Conservation (phyloP, 805 yeast genomes). For the Saccharomycopsis sp. region DNA sequence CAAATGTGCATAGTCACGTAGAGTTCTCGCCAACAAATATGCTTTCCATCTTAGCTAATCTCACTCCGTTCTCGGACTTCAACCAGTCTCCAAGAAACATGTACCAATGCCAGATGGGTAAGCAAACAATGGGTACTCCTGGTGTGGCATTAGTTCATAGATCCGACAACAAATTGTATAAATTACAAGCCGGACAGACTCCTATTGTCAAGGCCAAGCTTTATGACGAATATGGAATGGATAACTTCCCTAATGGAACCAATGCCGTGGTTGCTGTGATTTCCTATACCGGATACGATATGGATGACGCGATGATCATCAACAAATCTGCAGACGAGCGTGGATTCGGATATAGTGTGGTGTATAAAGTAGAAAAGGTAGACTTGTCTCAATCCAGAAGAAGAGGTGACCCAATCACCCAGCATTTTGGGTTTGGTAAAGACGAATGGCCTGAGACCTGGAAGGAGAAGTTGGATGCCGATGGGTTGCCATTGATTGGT, state of each 20-base stretch:
- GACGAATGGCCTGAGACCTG: conserved; percentile 91
- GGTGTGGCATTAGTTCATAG: conserved; percentile 92
- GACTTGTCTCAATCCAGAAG: conserved; percentile 73
- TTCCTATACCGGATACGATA: conserved; percentile 98
- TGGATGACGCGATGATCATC: conserved; percentile 99
- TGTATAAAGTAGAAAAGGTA: conserved; percentile 88
- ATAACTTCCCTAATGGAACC: conserved; percentile 96
- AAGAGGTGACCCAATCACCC: conserved; percentile 90
- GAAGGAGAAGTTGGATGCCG: conserved; percentile 82
- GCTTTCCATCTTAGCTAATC: conserved; percentile 87
- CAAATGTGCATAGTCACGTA: conserved; percentile 80
- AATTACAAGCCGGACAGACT: conserved; percentile 91
- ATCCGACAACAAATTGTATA: conserved; percentile 90
- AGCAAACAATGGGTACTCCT: conserved; percentile 99
- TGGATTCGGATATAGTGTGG: conserved; percentile 96
- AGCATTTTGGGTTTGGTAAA: conserved; percentile 88
- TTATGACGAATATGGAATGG: conserved; percentile 96
- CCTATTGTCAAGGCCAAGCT: conserved; percentile 92
- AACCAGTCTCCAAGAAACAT: conserved; percentile 99
- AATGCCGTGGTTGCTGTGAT: conserved; percentile 99
- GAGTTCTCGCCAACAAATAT: conserved; percentile 94
- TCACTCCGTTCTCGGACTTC: conserved; percentile 97
- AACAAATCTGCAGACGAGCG: conserved; percentile 97
- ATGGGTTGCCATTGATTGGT: conserved; percentile 90
- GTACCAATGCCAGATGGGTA: conserved; percentile 99